Percentiles rank a stretch among this genome's conserved stretches.
These are phyloP conservation scores for Lipomyces sp. DNA, from an alignment of 805 yeast species.

Conservation along the genomic window DNA sequence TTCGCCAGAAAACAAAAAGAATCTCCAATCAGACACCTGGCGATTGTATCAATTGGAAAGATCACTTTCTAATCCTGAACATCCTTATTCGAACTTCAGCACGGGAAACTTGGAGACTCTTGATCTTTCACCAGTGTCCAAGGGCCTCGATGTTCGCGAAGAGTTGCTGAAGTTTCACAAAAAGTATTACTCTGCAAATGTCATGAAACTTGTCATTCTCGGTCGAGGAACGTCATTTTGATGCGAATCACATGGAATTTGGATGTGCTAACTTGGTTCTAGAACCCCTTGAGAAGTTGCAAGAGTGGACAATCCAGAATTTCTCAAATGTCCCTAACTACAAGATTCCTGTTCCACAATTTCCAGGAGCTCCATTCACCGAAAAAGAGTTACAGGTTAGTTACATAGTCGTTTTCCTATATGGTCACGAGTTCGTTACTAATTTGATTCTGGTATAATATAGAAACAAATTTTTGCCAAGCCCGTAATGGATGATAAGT, in stretches of 20 bases:
- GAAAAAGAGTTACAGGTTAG: conserved; percentile 49
- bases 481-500: conserved; percentile 81
- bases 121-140: conserved; percentile 62
- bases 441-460: conserved; percentile 14
- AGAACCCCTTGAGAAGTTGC: conserved; percentile 72
- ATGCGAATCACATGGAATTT: neutral
- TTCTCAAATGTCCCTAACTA: conserved; percentile 68
- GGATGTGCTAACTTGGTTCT: neutral
- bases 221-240: conserved; percentile 55
- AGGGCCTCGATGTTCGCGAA: conserved; percentile 77
- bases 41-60: conserved; percentile 84
- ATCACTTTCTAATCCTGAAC: conserved; percentile 68
- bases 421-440: neutral
- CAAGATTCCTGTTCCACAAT: conserved; percentile 48
- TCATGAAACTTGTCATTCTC: conserved; percentile 84
- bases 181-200: conserved; percentile 75
- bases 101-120: conserved; percentile 86
- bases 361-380: conserved; percentile 56
- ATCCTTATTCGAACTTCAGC: conserved; percentile 85
- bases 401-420: neutral
- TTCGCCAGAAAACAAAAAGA: conserved; percentile 78
- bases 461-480: conserved; percentile 59
- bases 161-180: conserved; percentile 77
- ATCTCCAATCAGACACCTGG: conserved; percentile 88
- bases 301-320: conserved; percentile 68